Conservation (phyloP, 768 basidiomycete genomes). For the Lentinula aciculospora region DNA sequence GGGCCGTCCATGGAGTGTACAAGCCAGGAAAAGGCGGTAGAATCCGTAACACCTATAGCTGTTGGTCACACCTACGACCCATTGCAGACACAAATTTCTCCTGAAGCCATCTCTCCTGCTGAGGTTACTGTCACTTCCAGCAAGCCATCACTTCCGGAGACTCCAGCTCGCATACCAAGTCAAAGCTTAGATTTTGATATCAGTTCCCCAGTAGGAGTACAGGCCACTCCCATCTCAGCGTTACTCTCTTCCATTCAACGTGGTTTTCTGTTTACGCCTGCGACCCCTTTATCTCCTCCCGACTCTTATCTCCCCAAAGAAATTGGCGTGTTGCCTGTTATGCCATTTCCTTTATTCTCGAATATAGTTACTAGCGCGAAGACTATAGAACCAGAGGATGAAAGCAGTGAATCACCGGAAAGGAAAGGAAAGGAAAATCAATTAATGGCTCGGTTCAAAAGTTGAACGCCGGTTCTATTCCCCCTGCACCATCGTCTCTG, state of each 20-base stretch:
- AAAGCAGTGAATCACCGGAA: not conserved
- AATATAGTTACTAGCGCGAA: not conserved
- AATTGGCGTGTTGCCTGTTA: not conserved
- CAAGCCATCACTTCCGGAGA: not conserved
- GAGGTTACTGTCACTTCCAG: not conserved
- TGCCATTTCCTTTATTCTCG: slow-evolving; percentile 7
- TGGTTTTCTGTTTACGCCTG: slow-evolving; percentile 41
- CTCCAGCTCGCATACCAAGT: not conserved
- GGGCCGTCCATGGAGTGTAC: not conserved
- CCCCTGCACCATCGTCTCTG: too few relatives aligned
- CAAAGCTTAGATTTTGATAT: not conserved
- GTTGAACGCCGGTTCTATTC: too few relatives aligned
- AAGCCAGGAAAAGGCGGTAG: not conserved
- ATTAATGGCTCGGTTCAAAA: too few relatives aligned
- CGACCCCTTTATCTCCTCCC: slow-evolving; percentile 34
- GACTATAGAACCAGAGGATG: not conserved
- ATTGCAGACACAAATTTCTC: not conserved
- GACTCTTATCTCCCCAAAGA: slow-evolving; percentile 23
- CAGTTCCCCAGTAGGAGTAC: not conserved
- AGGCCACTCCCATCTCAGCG: slow-evolving; percentile 37
- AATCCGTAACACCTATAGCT: not conserved
- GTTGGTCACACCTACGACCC: not conserved
- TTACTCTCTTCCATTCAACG: slow-evolving; percentile 36
- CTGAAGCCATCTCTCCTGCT: not conserved
- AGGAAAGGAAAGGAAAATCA: too few relatives aligned